Percentiles rank a stretch among this genome's conserved stretches.
These are phyloP conservation scores for Hymenoscyphus scutula DNA, from an alignment of 2,329 filamentous ascomycete genomes.

Conservation along the genomic window DNA sequence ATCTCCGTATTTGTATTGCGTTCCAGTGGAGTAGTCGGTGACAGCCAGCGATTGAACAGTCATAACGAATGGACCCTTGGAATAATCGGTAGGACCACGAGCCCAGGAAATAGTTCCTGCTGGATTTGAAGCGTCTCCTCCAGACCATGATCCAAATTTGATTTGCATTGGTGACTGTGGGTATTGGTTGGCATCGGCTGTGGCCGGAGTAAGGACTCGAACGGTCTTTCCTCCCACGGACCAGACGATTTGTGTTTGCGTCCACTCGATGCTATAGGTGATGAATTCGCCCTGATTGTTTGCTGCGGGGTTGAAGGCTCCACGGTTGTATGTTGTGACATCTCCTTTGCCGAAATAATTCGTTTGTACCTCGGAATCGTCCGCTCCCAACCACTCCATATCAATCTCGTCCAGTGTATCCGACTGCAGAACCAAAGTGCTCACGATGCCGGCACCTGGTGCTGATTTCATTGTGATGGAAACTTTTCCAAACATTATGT, in stretches of 20 bases:
- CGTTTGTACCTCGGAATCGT: conserved; percentile 76
- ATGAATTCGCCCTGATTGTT: conserved; percentile 73
- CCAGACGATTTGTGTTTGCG: conserved; percentile 80
- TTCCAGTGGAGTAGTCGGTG: conserved; percentile 91
- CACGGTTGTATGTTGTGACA: conserved; percentile 82
- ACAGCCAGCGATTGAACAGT: conserved; percentile 71
- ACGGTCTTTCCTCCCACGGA: conserved; percentile 75
- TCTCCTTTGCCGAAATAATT: conserved; percentile 97
- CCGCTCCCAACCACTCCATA: conserved; percentile 89
- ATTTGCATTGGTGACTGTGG: conserved; percentile 95
- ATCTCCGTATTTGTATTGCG: conserved; percentile 78
- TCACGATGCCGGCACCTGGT: conserved; percentile 87
- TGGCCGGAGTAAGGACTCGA: conserved; percentile 67
- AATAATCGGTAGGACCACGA: conserved; percentile 80
- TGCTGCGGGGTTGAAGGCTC: conserved; percentile 68
- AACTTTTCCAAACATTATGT: conserved; percentile 98
- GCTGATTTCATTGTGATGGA: conserved; percentile 83
- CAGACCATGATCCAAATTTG: conserved; percentile 89
- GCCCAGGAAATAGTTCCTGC: conserved; percentile 88
- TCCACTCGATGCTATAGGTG: conserved; percentile 93
- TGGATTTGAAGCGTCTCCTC: conserved; percentile 74
- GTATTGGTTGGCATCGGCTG: conserved; percentile 73
- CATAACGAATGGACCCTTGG: conserved; percentile 82
- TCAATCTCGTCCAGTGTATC: conserved; percentile 95
- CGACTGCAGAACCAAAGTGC: conserved; percentile 85